Percentiles rank a stretch among this genome's conserved stretches.
phyloP scores from a whole-genome alignment of 1,284 basidiomycete genomes.

The Trametes polyzona region DNA sequence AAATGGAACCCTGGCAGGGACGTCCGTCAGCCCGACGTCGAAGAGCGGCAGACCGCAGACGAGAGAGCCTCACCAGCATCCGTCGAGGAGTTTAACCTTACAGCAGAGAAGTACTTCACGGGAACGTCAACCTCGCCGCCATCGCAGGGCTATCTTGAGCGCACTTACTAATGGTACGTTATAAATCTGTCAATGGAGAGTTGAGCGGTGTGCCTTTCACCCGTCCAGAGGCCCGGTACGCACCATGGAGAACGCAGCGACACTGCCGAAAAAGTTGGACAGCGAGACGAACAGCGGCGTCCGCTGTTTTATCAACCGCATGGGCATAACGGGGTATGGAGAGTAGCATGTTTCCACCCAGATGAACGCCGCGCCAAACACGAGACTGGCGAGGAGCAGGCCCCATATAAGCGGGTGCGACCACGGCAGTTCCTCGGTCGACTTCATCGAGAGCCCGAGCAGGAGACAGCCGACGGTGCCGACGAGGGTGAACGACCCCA shows the following conservation, averaged over 20 bases:
- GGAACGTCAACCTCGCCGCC: not conserved
- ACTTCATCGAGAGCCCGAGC: constrained; percentile 79
- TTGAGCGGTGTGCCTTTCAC: not conserved
- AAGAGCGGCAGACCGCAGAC: constrained; percentile 2
- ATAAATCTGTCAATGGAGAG: constrained; percentile 62
- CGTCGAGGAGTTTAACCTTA: constrained; percentile 72
- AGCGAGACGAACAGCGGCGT: constrained; percentile 83
- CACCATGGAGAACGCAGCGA: constrained; percentile 81
- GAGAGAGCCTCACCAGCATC: constrained; percentile 59
- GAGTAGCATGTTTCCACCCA: constrained; percentile 76
- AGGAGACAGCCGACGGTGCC: constrained; percentile 74
- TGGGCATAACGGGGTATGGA: constrained; percentile 84
- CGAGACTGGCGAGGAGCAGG: constrained; percentile 58
- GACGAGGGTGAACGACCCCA: constrained; percentile 82
- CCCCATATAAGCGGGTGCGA: constrained; percentile 69
- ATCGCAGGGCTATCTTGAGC: not conserved
- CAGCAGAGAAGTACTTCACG: constrained; percentile 81
- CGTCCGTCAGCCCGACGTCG: constrained; percentile 13
- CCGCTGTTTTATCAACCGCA: constrained; percentile 72
- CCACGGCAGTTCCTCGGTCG: constrained; percentile 82
- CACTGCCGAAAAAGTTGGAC: constrained; percentile 78
- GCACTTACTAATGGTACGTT: constrained; percentile 75
- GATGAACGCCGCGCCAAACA: constrained; percentile 65
- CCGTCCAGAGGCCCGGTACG: constrained; percentile 33
- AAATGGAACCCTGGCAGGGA: constrained; percentile 66